Percentiles rank a stretch among this genome's conserved stretches.
Evolutionary conservation across 73 alveolate species (phyloP).

Genomic region (Paramecium biaurelia): DNA sequence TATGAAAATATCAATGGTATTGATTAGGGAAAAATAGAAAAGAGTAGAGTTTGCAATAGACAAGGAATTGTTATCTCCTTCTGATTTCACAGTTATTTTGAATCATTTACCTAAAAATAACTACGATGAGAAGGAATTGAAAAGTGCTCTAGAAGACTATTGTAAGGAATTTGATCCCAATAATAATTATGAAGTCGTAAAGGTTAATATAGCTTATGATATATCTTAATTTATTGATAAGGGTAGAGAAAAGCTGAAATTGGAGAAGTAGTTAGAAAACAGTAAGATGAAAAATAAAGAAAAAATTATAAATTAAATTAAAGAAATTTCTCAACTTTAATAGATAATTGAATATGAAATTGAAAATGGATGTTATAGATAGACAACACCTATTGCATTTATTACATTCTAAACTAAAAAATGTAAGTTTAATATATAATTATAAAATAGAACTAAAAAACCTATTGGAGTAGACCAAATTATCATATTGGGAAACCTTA

Average conservation of each 20-base stretch:
- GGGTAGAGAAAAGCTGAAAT: neutral
- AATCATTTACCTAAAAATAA: neutral
- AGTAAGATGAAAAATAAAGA: neutral
- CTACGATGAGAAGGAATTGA: neutral
- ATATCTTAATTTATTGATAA: neutral
- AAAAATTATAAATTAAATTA: neutral
- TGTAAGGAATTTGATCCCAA: neutral
- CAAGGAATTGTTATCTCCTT: neutral
- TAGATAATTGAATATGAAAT: neutral
- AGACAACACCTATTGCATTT: neutral
- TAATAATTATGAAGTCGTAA: neutral
- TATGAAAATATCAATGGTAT: neutral
- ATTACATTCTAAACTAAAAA: neutral
- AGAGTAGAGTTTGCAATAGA: neutral
- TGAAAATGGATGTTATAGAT: neutral
- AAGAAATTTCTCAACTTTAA: neutral
- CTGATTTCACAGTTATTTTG: slow-evolving; percentile 9
- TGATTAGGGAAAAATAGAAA: neutral
- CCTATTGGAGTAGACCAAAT: neutral
- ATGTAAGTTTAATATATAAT: neutral
- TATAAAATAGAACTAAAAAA: neutral
- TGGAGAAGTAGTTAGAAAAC: neutral
- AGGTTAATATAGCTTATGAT: neutral
- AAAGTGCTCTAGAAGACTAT: neutral
- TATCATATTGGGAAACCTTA: neutral